Percentiles rank a stretch among this genome's conserved stretches.
These are phyloP conservation scores for Datisca glomerata DNA, from an alignment of 306 rosid genomes.

Conservation along the genomic window DNA sequence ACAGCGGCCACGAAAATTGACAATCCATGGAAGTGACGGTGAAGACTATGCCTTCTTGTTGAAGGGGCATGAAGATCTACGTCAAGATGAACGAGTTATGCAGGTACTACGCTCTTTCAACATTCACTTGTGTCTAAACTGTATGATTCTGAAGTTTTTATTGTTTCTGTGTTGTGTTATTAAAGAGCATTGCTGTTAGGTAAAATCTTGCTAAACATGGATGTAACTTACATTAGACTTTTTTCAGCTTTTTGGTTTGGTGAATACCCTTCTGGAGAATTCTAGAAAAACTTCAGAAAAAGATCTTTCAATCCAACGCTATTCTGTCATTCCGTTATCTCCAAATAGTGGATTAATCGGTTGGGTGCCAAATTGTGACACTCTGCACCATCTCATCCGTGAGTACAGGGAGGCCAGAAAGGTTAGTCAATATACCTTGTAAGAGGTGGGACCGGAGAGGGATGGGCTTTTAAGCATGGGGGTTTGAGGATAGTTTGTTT, in stretches of 20 bases:
- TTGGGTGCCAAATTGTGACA: slow-evolving; percentile 98
- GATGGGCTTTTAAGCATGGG: slow-evolving; percentile 4
- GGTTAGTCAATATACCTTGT: slow-evolving; percentile 35
- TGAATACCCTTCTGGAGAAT: slow-evolving; percentile 82
- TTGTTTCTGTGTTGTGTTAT: background rate
- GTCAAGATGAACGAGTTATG: slow-evolving; percentile 99
- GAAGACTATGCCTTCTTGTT: slow-evolving; percentile 90
- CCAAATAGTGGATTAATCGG: slow-evolving; percentile 97
- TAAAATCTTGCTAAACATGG: background rate
- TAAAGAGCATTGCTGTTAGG: background rate
- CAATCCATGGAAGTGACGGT: slow-evolving; percentile 93
- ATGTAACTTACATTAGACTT: slow-evolving; percentile 2
- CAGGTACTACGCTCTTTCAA: slow-evolving; percentile 40
- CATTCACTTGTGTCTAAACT: background rate
- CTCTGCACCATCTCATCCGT: slow-evolving; percentile 77
- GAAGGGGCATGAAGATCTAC: slow-evolving; percentile 96
- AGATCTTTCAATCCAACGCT: slow-evolving; percentile 76
- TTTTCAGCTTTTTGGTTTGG: slow-evolving; percentile 90
- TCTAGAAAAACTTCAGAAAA: slow-evolving; percentile 75
- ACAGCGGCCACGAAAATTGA: slow-evolving; percentile 91
- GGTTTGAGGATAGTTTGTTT: slow-evolving; percentile 3
- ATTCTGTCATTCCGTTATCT: slow-evolving; percentile 83
- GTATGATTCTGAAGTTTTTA: too few species aligned
- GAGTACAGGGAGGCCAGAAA: slow-evolving; percentile 93
- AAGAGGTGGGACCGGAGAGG: background rate